These are phyloP conservation scores for Irpex lacteus DNA, from an alignment of 1,284 basidiomycete genomes.

Conservation along the genomic window DNA sequence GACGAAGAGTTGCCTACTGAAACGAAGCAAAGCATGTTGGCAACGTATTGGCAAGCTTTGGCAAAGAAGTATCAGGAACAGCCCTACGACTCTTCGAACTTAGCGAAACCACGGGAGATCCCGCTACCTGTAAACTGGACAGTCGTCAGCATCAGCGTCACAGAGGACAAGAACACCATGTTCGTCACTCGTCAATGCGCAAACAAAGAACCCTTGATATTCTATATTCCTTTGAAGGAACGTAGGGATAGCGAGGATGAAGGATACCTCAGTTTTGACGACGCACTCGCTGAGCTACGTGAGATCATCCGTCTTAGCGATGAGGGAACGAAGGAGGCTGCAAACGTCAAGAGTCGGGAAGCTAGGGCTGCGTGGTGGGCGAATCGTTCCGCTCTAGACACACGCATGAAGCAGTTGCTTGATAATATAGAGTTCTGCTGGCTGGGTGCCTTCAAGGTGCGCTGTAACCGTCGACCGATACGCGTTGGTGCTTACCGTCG, in stretches of 20 bases:
- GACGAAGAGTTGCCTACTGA: conserved; percentile 30
- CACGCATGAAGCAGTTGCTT: conserved; percentile 72
- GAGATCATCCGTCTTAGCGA: conserved; percentile 82
- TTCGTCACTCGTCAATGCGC: conserved; percentile 81
- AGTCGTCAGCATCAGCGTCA: conserved; percentile 81
- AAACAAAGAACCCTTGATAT: conserved; percentile 66
- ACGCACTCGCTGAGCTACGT: conserved; percentile 71
- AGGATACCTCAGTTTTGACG: conserved; percentile 61
- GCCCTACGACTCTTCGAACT: conserved; percentile 36
- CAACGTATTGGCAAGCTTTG: conserved; percentile 62
- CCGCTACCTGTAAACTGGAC: conserved; percentile 80
- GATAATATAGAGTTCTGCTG: conserved; percentile 92
- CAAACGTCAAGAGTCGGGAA: conserved; percentile 63
- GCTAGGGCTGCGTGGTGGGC: conserved; percentile 85
- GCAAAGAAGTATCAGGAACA: conserved; percentile 51
- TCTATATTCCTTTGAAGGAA: conserved; percentile 87
- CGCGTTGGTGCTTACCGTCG: neutral
- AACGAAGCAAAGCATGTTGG: conserved; percentile 36
- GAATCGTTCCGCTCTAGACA: conserved; percentile 73
- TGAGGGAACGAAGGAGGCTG: conserved; percentile 73
- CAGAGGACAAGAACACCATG: conserved; percentile 80
- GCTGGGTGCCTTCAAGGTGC: conserved; percentile 96
- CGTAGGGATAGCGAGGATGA: conserved; percentile 76
- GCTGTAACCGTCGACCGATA: conserved; percentile 14
- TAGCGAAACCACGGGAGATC: conserved; percentile 38